phyloP scores from a whole-genome alignment of 768 basidiomycete genomes.

The Pleurotus salmoneostramineus region DNA sequence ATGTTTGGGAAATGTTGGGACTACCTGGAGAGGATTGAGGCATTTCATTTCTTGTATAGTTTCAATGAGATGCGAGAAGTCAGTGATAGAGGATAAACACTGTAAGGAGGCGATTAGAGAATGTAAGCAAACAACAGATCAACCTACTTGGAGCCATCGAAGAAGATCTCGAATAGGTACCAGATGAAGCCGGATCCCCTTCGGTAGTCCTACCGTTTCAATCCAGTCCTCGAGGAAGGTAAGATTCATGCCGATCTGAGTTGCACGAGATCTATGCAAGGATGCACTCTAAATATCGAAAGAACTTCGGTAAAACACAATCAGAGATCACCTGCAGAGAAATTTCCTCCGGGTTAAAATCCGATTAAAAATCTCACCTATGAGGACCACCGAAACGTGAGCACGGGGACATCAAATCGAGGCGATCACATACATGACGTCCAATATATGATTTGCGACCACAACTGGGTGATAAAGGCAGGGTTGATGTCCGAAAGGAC shows the following conservation, averaged over 20 bases:
- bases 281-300: not conserved
- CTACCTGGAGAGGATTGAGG: slow-evolving; percentile 89
- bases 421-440: slow-evolving; percentile 69
- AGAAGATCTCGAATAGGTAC: slow-evolving; percentile 79
- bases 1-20: slow-evolving; percentile 6
- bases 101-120: slow-evolving; percentile 24
- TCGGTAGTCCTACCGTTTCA: slow-evolving; percentile 72
- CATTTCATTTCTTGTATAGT: slow-evolving; percentile 85
- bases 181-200: slow-evolving; percentile 77
- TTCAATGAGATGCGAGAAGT: slow-evolving; percentile 84
- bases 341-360: slow-evolving; percentile 91
- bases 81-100: slow-evolving; percentile 82
- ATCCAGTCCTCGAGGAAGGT: slow-evolving; percentile 90
- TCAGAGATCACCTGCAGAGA: slow-evolving; percentile 76
- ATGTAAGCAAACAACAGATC: not conserved
- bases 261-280: slow-evolving; percentile 67
- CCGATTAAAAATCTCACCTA: slow-evolving; percentile 85
- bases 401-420: not conserved
- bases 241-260: slow-evolving; percentile 88
- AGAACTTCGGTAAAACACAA: not conserved
- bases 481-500: slow-evolving; percentile 89
- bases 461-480: slow-evolving; percentile 80
- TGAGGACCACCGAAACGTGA: slow-evolving; percentile 9
- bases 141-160: slow-evolving; percentile 76
- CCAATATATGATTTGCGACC: slow-evolving; percentile 99